phyloP scores from a whole-genome alignment of 306 rosid genomes.

The Elaeagnus macrophylla region DNA sequence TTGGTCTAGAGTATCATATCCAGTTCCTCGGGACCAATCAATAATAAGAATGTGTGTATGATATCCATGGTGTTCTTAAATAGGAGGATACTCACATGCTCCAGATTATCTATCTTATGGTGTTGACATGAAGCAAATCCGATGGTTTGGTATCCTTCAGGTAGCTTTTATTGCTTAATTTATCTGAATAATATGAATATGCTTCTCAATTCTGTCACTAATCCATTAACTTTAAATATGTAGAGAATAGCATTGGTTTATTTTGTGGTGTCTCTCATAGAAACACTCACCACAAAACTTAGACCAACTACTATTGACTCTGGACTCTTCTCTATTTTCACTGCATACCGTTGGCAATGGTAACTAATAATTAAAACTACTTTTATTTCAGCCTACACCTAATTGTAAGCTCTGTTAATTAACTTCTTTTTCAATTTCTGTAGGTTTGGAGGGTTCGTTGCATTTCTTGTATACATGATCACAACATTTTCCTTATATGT shows the following conservation, averaged over 20 bases:
- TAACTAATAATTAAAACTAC: slow-evolving; percentile 12
- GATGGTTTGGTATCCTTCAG: slow-evolving; percentile 96
- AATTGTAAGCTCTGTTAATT: background rate
- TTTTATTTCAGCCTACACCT: background rate
- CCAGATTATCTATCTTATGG: slow-evolving; percentile 65
- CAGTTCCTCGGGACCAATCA: no score
- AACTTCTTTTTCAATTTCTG: background rate
- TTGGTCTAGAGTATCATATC: no score
- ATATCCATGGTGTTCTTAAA: background rate
- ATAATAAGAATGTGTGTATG: no score
- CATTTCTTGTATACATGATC: slow-evolving; percentile 57
- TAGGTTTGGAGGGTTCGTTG: slow-evolving; percentile 74
- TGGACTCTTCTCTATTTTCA: slow-evolving; percentile 46
- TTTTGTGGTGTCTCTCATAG: slow-evolving; percentile 66
- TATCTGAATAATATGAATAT: background rate
- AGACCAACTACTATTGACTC: slow-evolving; percentile 48
- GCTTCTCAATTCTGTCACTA: background rate
- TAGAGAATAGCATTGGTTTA: slow-evolving; percentile 91
- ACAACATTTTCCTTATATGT: slow-evolving; percentile 61
- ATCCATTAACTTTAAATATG: background rate
- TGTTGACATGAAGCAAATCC: slow-evolving; percentile 60
- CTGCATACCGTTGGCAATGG: slow-evolving; percentile 85
- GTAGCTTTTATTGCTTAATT: slow-evolving; percentile 15
- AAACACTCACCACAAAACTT: slow-evolving; percentile 55
- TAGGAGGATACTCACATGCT: slow-evolving; percentile 92